Conservation (phyloP, 768 basidiomycete genomes). For the Leccinum subgranulosum region DNA sequence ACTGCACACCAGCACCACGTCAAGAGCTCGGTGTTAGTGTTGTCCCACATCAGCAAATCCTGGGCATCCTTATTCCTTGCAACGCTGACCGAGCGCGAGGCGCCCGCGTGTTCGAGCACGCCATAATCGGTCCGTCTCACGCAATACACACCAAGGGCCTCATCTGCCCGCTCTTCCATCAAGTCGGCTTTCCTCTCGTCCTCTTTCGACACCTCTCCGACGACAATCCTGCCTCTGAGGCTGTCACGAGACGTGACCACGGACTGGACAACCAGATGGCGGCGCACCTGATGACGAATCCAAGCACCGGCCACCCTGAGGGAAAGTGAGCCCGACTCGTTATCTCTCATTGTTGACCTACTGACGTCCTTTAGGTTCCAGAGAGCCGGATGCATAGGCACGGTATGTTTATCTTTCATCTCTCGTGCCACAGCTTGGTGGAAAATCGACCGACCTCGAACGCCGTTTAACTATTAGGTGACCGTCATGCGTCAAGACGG, state of each 20-base stretch:
- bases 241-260: conserved; percentile 17
- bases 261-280: conserved; percentile 31
- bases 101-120: conserved; percentile 20
- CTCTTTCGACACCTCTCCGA: conserved; percentile 25
- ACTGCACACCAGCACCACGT: conserved; percentile 4
- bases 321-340: conserved; percentile 9
- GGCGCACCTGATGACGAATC: conserved; percentile 28
- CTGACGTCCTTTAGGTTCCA: conserved; percentile 17
- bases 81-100: conserved; percentile 24
- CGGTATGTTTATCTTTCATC: conserved; percentile 10
- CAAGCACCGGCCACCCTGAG: conserved; percentile 25
- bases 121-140: conserved; percentile 20
- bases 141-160: conserved; percentile 25
- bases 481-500: conserved; percentile 26
- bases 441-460: not conserved
- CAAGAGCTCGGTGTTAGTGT: not conserved
- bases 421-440: too few relatives aligned
- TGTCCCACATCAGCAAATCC: not conserved
- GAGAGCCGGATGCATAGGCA: conserved; percentile 26
- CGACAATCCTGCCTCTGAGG: conserved; percentile 7
- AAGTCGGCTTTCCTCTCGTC: conserved; percentile 29
- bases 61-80: conserved; percentile 22
- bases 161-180: conserved; percentile 23
- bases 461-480: conserved; percentile 10
- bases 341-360: not conserved